Evolutionary conservation across 2,329 filamentous ascomycete species (phyloP).

Genomic region (Sporothrix brunneoviolacea): DNA sequence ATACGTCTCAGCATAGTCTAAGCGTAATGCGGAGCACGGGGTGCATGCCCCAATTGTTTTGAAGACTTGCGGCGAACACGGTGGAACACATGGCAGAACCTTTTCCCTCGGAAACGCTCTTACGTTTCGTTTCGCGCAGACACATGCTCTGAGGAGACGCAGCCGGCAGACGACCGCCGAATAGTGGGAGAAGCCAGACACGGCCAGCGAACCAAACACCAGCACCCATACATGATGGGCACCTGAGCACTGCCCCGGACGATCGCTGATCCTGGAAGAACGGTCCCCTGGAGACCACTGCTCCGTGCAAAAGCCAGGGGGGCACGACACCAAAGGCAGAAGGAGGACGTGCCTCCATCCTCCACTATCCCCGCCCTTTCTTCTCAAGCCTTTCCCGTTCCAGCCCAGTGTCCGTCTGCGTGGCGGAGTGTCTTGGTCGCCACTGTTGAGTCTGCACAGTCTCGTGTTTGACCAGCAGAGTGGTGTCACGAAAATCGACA

Average conservation of each 20-base stretch:
- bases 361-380: too few relatives aligned
- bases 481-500: not conserved
- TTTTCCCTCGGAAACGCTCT: not conserved
- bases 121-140: constrained; percentile 10
- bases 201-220: too few relatives aligned
- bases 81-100: too few relatives aligned
- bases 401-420: not conserved
- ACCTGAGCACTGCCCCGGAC: constrained; percentile 4
- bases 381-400: not conserved
- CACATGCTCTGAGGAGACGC: not conserved
- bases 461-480: not conserved
- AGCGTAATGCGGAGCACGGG: not conserved
- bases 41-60: not conserved
- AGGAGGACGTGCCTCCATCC: too few relatives aligned
- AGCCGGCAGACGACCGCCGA: too few relatives aligned
- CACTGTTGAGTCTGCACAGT: too few relatives aligned
- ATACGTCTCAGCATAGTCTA: constrained; percentile 1
- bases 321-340: too few relatives aligned
- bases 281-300: not conserved
- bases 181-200: too few relatives aligned
- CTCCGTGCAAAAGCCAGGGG: not conserved
- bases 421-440: constrained; percentile 2
- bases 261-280: constrained; percentile 1
- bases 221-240: too few relatives aligned
- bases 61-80: not conserved